phyloP scores from a whole-genome alignment of 371 early-diverging fungal genomes.

The Mucor circinelloides region DNA sequence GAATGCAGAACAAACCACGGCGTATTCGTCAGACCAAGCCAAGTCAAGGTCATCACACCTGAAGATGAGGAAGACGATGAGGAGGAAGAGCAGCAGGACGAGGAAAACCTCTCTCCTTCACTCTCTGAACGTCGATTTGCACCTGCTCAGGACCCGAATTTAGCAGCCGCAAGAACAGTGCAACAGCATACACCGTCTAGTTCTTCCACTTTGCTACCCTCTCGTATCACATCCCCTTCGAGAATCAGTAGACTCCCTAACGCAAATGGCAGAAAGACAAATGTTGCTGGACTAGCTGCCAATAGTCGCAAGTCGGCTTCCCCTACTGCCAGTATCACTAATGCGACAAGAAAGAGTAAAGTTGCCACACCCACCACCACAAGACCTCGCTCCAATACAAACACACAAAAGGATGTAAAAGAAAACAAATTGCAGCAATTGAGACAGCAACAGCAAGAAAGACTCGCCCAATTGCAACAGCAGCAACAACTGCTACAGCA shows the following conservation, averaged over 20 bases:
- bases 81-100: not conserved
- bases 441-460: conserved; percentile 23
- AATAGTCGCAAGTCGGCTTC: conserved; percentile 12
- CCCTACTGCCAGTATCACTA: conserved; percentile 8
- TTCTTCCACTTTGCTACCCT: conserved; percentile 36
- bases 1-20: conserved; percentile 68
- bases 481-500: conserved; percentile 11
- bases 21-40: conserved; percentile 73
- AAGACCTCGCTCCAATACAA: conserved; percentile 11
- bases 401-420: conserved; percentile 13
- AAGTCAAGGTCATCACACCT: conserved; percentile 49
- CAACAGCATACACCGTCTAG: conserved; percentile 25
- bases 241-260: conserved; percentile 27
- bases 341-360: conserved; percentile 11
- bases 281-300: not conserved
- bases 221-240: conserved; percentile 29
- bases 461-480: conserved; percentile 4
- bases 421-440: conserved; percentile 32
- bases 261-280: conserved; percentile 4
- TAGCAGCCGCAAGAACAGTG: conserved; percentile 25
- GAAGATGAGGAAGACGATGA: not conserved
- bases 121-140: conserved; percentile 23
- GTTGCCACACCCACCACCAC: not conserved
- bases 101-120: not conserved
- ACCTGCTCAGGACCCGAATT: conserved; percentile 29